Evolutionary conservation across 495 filamentous ascomycete genomes (phyloP).

Genomic region (Penicillium egyptiacum): DNA sequence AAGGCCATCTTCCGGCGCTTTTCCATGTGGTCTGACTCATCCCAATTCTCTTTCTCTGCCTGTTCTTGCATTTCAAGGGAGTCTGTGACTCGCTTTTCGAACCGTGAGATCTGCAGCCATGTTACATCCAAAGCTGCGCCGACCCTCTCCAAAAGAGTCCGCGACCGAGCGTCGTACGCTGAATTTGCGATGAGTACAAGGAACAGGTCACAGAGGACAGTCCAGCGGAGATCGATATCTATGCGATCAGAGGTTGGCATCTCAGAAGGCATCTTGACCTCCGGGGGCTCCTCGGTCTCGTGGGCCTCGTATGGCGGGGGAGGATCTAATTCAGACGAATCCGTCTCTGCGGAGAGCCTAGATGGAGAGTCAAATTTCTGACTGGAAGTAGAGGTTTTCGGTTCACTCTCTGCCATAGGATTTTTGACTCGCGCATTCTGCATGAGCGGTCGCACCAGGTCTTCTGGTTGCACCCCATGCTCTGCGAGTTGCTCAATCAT

Average conservation of each 20-base stretch:
- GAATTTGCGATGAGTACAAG: slow-evolving; percentile 93
- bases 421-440: slow-evolving; percentile 92
- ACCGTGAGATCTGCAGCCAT: slow-evolving; percentile 92
- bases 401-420: slow-evolving; percentile 63
- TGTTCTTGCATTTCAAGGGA: slow-evolving; percentile 96
- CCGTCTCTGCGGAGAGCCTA: slow-evolving; percentile 32
- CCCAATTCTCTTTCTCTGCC: slow-evolving; percentile 93
- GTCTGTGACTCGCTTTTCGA: slow-evolving; percentile 97
- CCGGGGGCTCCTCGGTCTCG: slow-evolving; percentile 66
- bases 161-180: slow-evolving; percentile 86
- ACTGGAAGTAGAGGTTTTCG: slow-evolving; percentile 35
- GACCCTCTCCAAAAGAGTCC: slow-evolving; percentile 80
- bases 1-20: slow-evolving; percentile 74
- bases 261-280: slow-evolving; percentile 77
- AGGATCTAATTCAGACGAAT: slow-evolving; percentile 42
- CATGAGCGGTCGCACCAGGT: slow-evolving; percentile 85
- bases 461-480: slow-evolving; percentile 81
- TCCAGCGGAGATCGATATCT: slow-evolving; percentile 97
- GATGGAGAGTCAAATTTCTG: slow-evolving; percentile 27
- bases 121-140: slow-evolving; percentile 74
- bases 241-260: slow-evolving; percentile 78
- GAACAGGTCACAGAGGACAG: slow-evolving; percentile 94
- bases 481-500: slow-evolving; percentile 98
- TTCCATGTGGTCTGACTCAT: slow-evolving; percentile 93
- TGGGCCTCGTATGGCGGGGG: slow-evolving; percentile 74